Evolutionary conservation across 2,329 filamentous ascomycete genomes (phyloP).

Genomic region (Arthrobotrys pseudoclavata): DNA sequence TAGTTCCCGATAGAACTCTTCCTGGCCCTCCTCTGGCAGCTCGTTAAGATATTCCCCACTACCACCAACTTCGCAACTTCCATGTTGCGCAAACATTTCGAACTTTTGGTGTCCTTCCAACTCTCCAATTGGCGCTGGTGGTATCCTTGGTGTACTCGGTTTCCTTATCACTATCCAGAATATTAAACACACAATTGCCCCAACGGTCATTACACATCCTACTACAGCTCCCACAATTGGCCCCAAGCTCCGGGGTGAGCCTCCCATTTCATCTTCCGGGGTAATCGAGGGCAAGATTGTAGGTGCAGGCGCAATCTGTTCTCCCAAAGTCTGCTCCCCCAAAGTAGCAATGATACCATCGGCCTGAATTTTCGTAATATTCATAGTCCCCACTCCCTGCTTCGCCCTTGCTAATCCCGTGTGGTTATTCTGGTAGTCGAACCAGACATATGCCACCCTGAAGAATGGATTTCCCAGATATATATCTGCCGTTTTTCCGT

Average conservation of each 20-base stretch:
- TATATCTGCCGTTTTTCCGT: neutral
- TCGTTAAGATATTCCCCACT: neutral
- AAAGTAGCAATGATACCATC: neutral
- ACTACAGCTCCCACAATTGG: neutral
- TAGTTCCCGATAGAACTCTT: neutral
- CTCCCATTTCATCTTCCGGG: no score
- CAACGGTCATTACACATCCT: neutral
- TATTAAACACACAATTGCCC: neutral
- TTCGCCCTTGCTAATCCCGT: neutral
- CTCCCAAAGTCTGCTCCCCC: neutral
- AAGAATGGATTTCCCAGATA: neutral
- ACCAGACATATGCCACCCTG: neutral
- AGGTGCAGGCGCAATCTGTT: no score
- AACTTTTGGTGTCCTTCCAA: neutral
- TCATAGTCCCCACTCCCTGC: neutral
- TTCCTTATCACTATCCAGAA: neutral
- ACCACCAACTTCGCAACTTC: neutral
- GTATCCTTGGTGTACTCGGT: neutral
- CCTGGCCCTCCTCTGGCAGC: neutral
- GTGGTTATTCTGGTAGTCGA: neutral
- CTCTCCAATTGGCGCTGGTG: neutral
- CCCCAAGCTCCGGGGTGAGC: no score
- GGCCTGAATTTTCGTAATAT: neutral
- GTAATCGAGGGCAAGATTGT: no score
- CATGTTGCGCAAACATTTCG: no score